A percentile compares a stretch with the other conserved stretches of the same genome.
These are phyloP conservation scores for Circinella minor DNA, from an alignment of 371 early-diverging fungal genomes.

Conservation along the genomic window DNA sequence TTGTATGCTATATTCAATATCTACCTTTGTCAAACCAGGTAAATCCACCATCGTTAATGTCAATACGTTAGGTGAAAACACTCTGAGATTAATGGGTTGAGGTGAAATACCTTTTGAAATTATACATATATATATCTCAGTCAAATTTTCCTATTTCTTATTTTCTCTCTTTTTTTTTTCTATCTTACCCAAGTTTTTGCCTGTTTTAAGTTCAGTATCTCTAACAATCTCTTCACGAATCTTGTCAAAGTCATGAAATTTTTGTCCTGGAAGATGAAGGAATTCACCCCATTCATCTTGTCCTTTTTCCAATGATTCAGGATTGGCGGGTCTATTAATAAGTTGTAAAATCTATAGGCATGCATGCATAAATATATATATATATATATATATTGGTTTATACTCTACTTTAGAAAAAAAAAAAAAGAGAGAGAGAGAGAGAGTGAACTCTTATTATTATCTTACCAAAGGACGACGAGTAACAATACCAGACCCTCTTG, in stretches of 20 bases:
- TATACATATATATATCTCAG: neutral
- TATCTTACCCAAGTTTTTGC: constrained; percentile 77
- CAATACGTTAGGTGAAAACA: constrained; percentile 95
- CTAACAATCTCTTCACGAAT: constrained; percentile 93
- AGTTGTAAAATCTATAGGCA: constrained; percentile 85
- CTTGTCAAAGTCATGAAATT: constrained; percentile 91
- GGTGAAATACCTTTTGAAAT: constrained; percentile 75
- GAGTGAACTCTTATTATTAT: neutral
- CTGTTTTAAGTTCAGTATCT: constrained; percentile 93
- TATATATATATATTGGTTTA: too few species aligned
- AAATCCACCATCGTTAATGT: constrained; percentile 98
- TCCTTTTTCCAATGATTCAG: constrained; percentile 39
- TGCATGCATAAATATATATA: too few species aligned
- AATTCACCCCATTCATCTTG: constrained; percentile 98
- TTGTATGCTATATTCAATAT: neutral
- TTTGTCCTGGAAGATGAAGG: constrained; percentile 91
- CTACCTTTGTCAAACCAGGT: constrained; percentile 95
- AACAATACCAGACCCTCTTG: constrained; percentile 95
- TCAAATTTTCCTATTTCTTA: too few species aligned
- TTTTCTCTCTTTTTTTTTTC: too few species aligned
- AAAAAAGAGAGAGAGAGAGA: too few species aligned
- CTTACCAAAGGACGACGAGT: constrained; percentile 92
- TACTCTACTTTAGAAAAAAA: neutral
- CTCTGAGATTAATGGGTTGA: constrained; percentile 93
- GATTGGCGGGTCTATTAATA: constrained; percentile 81